Evolutionary conservation across 2,329 filamentous ascomycete species (phyloP).

Genomic region (Podosphaera xanthii): DNA sequence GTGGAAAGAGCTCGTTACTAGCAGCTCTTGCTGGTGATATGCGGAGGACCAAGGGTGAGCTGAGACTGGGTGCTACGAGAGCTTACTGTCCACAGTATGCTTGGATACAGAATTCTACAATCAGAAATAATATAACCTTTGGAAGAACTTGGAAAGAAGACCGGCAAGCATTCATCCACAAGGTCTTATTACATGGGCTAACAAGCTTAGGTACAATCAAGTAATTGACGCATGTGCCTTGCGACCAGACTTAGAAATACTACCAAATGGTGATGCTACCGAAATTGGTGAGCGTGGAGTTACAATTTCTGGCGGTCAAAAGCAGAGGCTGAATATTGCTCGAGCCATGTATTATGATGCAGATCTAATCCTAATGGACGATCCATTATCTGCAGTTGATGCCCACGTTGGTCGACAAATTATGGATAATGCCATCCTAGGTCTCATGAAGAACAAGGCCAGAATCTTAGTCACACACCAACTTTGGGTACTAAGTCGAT

Average conservation of each 20-base stretch:
- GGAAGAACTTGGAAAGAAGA: slow-evolving; percentile 50
- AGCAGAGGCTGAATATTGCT: slow-evolving; percentile 86
- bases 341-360: slow-evolving; percentile 51
- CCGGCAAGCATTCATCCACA: slow-evolving; percentile 31
- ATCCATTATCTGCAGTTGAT: slow-evolving; percentile 45
- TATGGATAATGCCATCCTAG: slow-evolving; percentile 85
- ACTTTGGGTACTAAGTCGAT: slow-evolving; percentile 73
- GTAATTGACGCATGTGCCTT: slow-evolving; percentile 55
- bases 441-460: slow-evolving; percentile 70
- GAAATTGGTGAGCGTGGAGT: slow-evolving; percentile 93
- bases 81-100: slow-evolving; percentile 93
- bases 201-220: slow-evolving; percentile 23
- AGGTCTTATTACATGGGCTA: too few relatives aligned
- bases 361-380: slow-evolving; percentile 46
- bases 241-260: slow-evolving; percentile 67
- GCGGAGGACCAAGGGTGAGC: slow-evolving; percentile 54
- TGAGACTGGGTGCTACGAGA: slow-evolving; percentile 54
- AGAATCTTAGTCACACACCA: slow-evolving; percentile 86
- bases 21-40: slow-evolving; percentile 84
- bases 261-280: slow-evolving; percentile 71
- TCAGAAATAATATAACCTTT: slow-evolving; percentile 78
- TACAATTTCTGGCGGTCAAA: slow-evolving; percentile 85
- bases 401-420: slow-evolving; percentile 52
- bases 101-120: slow-evolving; percentile 85
- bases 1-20: slow-evolving; percentile 74